phyloP scores from a whole-genome alignment of 495 filamentous ascomycete genomes.

The Tricharina praecox region DNA sequence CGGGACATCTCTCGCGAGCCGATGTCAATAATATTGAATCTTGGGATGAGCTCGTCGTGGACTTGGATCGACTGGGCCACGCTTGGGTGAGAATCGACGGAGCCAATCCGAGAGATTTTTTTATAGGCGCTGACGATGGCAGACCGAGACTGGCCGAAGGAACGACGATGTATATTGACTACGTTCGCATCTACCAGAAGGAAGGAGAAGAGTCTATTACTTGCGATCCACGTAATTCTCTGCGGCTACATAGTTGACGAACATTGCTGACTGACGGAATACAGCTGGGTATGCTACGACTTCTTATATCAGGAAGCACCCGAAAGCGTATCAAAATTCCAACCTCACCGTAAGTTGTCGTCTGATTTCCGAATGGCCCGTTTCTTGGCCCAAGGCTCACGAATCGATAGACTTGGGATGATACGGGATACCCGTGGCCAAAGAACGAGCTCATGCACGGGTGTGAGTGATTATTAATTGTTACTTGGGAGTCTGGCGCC shows the following conservation, averaged over 20 bases:
- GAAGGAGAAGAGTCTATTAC: constrained; percentile 40
- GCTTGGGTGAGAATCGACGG: constrained; percentile 29
- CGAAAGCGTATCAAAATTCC: constrained; percentile 43
- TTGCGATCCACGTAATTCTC: constrained; percentile 43
- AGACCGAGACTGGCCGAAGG: constrained; percentile 24
- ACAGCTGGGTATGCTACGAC: constrained; percentile 47
- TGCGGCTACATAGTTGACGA: background rate
- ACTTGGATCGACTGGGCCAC: constrained; percentile 41
- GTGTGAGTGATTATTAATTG: constrained; percentile 20
- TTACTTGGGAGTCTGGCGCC: background rate
- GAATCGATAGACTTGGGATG: constrained; percentile 30
- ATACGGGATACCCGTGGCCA: constrained; percentile 34
- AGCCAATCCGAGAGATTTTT: no score
- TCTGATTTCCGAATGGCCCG: background rate
- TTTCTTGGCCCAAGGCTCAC: no score
- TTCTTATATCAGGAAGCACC: constrained; percentile 47
- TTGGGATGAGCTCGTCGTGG: constrained; percentile 58
- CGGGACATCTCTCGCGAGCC: constrained; percentile 20
- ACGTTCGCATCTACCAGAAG: constrained; percentile 60
- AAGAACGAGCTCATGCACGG: constrained; percentile 35
- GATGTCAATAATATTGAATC: constrained; percentile 45
- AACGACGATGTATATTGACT: constrained; percentile 56
- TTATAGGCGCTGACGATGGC: constrained; percentile 8
- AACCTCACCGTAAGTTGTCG: constrained; percentile 38
- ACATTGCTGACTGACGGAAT: background rate